Evolutionary conservation across 371 early-diverging fungal species (phyloP).

Genomic region (Dichotomocladium elegans): DNA sequence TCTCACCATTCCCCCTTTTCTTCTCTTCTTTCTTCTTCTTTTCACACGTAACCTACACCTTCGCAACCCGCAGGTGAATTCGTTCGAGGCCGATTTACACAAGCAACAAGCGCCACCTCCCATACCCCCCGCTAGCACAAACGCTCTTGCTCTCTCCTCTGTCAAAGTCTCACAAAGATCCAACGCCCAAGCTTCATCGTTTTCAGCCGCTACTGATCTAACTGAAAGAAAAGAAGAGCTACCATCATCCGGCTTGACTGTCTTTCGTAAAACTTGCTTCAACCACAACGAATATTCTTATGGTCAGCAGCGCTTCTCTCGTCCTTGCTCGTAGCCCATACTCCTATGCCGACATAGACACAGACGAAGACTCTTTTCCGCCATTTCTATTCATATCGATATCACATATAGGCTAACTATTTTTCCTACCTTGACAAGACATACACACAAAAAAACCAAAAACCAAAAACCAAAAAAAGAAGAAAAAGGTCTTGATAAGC

Average conservation of each 20-base stretch:
- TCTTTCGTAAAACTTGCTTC: no score
- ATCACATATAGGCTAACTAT: conserved; percentile 1
- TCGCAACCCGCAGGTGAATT: no score
- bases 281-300: conserved; percentile 1
- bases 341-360: conserved; percentile 9
- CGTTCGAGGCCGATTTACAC: no score
- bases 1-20: conserved; percentile 5
- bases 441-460: conserved; percentile 4
- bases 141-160: no score
- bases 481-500: conserved; percentile 4
- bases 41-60: neutral
- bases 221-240: neutral
- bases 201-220: no score
- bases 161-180: no score
- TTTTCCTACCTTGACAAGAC: no score
- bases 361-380: neutral
- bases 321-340: neutral
- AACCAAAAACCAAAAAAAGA: conserved; percentile 11
- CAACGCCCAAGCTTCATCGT: no score
- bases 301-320: conserved; percentile 8
- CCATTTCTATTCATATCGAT: conserved; percentile 3
- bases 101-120: no score
- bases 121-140: no score
- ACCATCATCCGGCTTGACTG: neutral
- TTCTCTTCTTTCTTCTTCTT: neutral